Evolutionary conservation across 495 filamentous ascomycete species (phyloP).

Genomic region (Hyaloscypha bicolor): DNA sequence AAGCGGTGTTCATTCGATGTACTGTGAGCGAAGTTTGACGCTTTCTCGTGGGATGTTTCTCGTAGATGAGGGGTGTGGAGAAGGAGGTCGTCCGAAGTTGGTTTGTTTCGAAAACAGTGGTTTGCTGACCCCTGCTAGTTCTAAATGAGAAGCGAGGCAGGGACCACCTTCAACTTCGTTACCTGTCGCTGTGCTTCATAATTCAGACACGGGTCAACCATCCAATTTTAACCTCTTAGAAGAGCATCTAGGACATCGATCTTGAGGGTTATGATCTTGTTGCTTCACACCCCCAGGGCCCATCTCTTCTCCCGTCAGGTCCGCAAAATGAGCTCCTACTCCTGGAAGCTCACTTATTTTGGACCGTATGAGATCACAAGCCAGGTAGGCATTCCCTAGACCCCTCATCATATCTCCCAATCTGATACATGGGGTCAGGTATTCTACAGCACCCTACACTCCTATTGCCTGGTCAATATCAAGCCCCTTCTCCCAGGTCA

Average conservation of each 20-base stretch:
- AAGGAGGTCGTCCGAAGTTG: background rate
- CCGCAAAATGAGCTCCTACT: constrained; percentile 12
- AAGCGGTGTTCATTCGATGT: background rate
- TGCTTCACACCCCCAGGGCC: background rate
- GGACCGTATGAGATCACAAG: constrained; percentile 65
- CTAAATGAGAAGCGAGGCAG: background rate
- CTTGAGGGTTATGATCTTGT: background rate
- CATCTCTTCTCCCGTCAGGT: background rate
- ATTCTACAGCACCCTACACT: constrained; percentile 79
- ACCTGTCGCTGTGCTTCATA: background rate
- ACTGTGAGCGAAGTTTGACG: background rate
- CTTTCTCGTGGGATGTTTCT: constrained; percentile 9
- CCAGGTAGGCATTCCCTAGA: constrained; percentile 45
- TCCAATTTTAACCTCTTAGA: background rate
- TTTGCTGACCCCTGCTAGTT: background rate
- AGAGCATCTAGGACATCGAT: no score
- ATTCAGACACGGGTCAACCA: background rate
- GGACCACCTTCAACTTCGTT: background rate
- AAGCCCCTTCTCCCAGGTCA: constrained; percentile 94
- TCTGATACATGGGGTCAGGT: constrained; percentile 49
- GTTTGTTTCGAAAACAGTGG: constrained; percentile 13
- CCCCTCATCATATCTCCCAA: background rate
- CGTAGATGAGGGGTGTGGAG: background rate
- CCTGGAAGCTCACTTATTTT: constrained; percentile 54
- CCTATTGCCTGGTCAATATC: constrained; percentile 89